These are phyloP conservation scores for Erigeron philadelphicus DNA, from an alignment of 140 eudicot genomes.

Conservation along the genomic window DNA sequence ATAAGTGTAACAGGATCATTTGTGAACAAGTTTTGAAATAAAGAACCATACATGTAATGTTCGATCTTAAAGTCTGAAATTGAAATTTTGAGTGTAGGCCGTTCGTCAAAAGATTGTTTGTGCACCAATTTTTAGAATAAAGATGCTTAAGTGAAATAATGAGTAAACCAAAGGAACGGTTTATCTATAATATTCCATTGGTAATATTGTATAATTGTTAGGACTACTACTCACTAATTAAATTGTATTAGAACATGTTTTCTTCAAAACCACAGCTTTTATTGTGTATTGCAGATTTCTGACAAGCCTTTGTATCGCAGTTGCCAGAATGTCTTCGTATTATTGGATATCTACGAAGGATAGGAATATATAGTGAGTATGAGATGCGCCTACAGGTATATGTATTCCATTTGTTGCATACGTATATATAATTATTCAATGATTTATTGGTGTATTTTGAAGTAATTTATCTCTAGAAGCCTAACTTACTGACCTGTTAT, in stretches of 20 bases:
- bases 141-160: no score
- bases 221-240: neutral
- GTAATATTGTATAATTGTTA: neutral
- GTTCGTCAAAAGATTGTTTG: no score
- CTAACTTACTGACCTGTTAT: conserved; percentile 20
- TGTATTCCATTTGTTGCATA: neutral
- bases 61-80: no score
- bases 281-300: conserved; percentile 15
- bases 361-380: conserved; percentile 87
- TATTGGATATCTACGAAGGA: conserved; percentile 90
- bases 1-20: no score
- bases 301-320: conserved; percentile 41
- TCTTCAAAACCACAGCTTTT: conserved; percentile 7
- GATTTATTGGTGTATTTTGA: neutral
- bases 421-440: conserved; percentile 2
- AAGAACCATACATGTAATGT: no score
- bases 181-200: neutral
- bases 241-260: neutral
- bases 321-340: conserved; percentile 99
- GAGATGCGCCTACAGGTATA: conserved; percentile 96
- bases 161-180: no score
- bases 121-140: no score
- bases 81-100: no score
- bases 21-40: no score
- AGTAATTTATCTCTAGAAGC: neutral